These are phyloP conservation scores for Colletotrichum plurivorum DNA, from an alignment of 2,329 filamentous ascomycete species.

Conservation along the genomic window DNA sequence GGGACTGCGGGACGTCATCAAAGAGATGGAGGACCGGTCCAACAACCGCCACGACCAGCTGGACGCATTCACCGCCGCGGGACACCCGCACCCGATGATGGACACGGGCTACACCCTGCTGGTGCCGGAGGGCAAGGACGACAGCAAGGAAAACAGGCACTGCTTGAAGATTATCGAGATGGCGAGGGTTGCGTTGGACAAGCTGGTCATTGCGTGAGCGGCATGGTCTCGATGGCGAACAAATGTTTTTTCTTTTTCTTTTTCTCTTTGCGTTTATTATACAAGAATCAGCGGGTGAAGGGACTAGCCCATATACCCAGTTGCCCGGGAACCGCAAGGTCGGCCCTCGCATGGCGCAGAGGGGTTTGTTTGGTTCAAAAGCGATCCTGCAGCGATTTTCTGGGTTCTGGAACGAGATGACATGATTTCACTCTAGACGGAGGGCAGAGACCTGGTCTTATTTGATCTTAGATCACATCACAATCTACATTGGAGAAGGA, in stretches of 20 bases:
- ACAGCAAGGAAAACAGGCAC: conserved; percentile 52
- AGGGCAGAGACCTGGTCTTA: too few species aligned
- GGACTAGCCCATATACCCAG: neutral
- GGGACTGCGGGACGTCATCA: conserved; percentile 69
- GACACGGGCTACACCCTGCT: conserved; percentile 44
- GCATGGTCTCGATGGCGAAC: neutral
- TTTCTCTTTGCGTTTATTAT: neutral
- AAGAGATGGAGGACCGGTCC: conserved; percentile 66
- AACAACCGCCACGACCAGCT: conserved; percentile 63
- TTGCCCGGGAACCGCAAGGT: neutral
- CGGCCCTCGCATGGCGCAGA: conserved; percentile 4
- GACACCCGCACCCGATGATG: conserved; percentile 50
- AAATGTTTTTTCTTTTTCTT: neutral
- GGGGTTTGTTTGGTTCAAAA: neutral
- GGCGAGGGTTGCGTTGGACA: conserved; percentile 67
- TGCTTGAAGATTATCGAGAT: conserved; percentile 69
- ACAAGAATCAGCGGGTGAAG: neutral
- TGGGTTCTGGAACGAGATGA: too few species aligned
- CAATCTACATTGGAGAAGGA: too few species aligned
- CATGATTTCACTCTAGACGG: too few species aligned
- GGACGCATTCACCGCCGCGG: conserved; percentile 60
- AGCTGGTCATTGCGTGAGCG: conserved; percentile 66
- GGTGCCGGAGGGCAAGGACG: conserved; percentile 53
- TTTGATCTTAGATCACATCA: too few species aligned
- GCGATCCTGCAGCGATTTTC: neutral